Evolutionary conservation across 2,329 filamentous ascomycete genomes (phyloP).

Genomic region (Capronia epimyces): DNA sequence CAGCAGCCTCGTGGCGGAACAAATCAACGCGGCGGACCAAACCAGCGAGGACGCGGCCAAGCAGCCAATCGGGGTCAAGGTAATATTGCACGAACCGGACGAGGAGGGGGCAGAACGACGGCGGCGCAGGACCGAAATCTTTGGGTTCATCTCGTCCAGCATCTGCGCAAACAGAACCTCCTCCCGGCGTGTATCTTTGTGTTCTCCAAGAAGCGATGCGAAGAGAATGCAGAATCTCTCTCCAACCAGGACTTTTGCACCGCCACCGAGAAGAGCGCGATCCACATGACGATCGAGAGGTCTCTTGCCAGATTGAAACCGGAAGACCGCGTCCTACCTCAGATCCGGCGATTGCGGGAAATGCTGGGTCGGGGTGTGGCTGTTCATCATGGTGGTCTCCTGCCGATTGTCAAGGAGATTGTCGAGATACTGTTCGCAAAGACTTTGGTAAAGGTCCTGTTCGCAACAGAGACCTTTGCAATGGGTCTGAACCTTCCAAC

Average conservation of each 20-base stretch:
- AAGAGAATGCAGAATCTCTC: constrained; percentile 92
- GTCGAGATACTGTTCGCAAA: constrained; percentile 95
- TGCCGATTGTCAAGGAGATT: constrained; percentile 96
- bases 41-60: constrained; percentile 49
- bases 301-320: constrained; percentile 85
- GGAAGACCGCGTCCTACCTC: constrained; percentile 83
- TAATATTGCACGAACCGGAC: constrained; percentile 83
- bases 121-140: constrained; percentile 92
- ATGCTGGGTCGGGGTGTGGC: constrained; percentile 83
- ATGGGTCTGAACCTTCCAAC: constrained; percentile 97
- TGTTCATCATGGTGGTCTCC: constrained; percentile 87
- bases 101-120: constrained; percentile 78
- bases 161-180: constrained; percentile 77
- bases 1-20: constrained; percentile 51
- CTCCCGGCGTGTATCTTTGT: constrained; percentile 96
- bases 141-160: constrained; percentile 93
- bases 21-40: constrained; percentile 47
- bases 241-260: constrained; percentile 95
- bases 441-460: constrained; percentile 91
- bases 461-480: constrained; percentile 96
- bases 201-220: constrained; percentile 95
- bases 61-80: constrained; percentile 59
- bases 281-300: constrained; percentile 96
- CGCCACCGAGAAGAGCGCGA: constrained; percentile 87
- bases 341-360: constrained; percentile 82